Evolutionary conservation across 192 early-diverging fungal genomes (phyloP), one percentile per base, ranked within the genome.

Genomic region (Coemansia erecta): DNA sequence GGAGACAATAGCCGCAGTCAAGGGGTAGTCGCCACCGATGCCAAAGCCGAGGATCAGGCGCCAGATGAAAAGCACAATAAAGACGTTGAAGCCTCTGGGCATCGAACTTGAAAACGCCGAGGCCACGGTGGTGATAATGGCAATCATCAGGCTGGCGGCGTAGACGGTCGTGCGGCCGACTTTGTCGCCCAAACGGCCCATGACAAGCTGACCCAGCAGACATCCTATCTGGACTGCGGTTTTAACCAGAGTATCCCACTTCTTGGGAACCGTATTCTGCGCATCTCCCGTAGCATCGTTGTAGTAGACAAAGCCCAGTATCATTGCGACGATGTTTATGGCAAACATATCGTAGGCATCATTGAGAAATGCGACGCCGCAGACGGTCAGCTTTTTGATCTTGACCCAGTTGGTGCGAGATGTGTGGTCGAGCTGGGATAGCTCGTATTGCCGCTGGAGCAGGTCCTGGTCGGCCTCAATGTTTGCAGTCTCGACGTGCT

Each of bases 321-420:
- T 97, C 52, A 89, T 86, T 8, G 91, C 85, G 15, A 90, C 88
- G 56, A 94, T 82, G 68, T 89, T 89, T 68, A 97, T 97, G 58
- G 93, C 85, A 65, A 94, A 94, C 49, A 92, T 84, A 82, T 97
- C 94, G 72, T 94, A 94, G n/a, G 92, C 87, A 78, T 96, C 92
- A 53, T 90, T 89, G 68, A 94, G 88, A 79, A 95, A 94, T 64
- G 92, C 87, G n/a, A 87, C 80, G 66, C 87, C 87, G 17, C 86
- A 83, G 0, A 87, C 83, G 8, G 87, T 73, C 63, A 83, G 85
- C n/a, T 81, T 83, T 17, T 86, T 85, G 53, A 89, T 83, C 67
- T 85, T 86, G 68, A 82, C 81, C 87, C 86, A 87, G 49, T 58
- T 58, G 40, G 84, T 79, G 57, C 83, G 80, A 6, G 83, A 81